Evolutionary conservation across 2,329 filamentous ascomycete genomes (phyloP), one percentile per base, ranked within the genome.

Genomic region (Volutella citrinella): DNA sequence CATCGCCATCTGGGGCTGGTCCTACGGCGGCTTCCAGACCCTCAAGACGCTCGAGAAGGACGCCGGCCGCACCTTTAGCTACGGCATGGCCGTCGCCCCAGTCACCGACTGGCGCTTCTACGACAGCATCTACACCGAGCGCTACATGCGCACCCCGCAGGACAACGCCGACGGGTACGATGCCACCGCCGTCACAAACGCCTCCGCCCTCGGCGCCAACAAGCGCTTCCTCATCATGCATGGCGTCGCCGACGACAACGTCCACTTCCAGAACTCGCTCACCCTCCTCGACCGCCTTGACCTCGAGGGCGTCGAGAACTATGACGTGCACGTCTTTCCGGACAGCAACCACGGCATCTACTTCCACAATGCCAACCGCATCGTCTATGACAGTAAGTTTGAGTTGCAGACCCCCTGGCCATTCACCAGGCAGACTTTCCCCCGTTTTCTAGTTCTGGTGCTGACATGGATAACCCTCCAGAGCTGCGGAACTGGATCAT

Each of bases 31-130:
- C 10, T 98, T 95, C 70, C 86, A 87, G 70, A 87, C 93, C 6
- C 75, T 98, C 53, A 98, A 98, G 69, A 93, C 88, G 2, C 80
- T 98, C 10, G 93, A 98, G 69, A 76, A 80, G 42, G 93, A 98
- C 57, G 91, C 80, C 8, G 93, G 94, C 6, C 61, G 79, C 55
- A 97, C 90, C 0, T 98, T 96, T 68, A 82, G 82, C 45, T 98
- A 98, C 60, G 94, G 93, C 49, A 95, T 98, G 86, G 89, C 94
- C 7, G 94, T 98, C 32, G 93, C 93, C 3, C 93, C 93, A 13
- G 93, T 98, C n/a, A 97, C 91, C 0, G 90, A 98, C 63, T 98
- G 93, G 93, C 77, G 85, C 37, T 95, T 85, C 64, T 98, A 98
- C 65, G 87, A 96, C 65, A 87, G 81, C 39, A 82, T 96, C 52